Base-by-base conservation (phyloP, 2,329 filamentous ascomycete genomes). In the Beauveria pseudobassiana region DNA sequence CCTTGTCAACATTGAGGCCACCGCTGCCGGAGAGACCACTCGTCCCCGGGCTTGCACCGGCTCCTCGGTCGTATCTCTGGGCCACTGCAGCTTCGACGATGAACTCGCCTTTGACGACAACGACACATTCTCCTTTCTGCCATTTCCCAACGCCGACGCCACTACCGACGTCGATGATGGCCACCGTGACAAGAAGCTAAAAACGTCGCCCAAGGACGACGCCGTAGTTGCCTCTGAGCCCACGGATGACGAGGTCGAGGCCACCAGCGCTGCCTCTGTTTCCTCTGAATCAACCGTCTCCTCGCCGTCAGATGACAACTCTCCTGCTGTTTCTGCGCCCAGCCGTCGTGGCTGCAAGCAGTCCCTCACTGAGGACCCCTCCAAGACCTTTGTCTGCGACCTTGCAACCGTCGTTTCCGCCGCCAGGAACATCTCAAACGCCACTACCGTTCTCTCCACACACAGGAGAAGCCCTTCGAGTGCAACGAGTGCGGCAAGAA, bases 401-500 rank as follows among this genome's bases (percentile, higher is more conserved):
- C 84, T 97, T 99, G 95, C 87, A 93, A 91, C 71, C 92, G 95
- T 66, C 91, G 95, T 64, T 99, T 99, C 88, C 90, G 95, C 65
- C 91, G 95, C 65, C 95, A 99, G 78, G 95, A 99, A 77, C 95
- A 99, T 73, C 86, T 99, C 64, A 99, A 99, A 87, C 90, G 95
- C 65, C 95, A 99, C 81, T 96, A 96, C 82, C 88, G 95, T 69
- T 98, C 95, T 63, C 91, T 99, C 53, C 95, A 99, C 82, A 99
- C 95, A 1, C 89, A 96, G 72, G 95, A 98, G 74, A 99, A 98
- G 87, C 95, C 95, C 5, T 99, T 98, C 71, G 91, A 96, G 79
- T 99, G 95, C 82, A 85, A 87, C 67, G 93, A 99, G 79, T 99
- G 95, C 72, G 93, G 95, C 69, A 99, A 99, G 88, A 97, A 96